phyloP scores from a whole-genome alignment of 768 basidiomycete species.

The Podaxis rugospora region DNA sequence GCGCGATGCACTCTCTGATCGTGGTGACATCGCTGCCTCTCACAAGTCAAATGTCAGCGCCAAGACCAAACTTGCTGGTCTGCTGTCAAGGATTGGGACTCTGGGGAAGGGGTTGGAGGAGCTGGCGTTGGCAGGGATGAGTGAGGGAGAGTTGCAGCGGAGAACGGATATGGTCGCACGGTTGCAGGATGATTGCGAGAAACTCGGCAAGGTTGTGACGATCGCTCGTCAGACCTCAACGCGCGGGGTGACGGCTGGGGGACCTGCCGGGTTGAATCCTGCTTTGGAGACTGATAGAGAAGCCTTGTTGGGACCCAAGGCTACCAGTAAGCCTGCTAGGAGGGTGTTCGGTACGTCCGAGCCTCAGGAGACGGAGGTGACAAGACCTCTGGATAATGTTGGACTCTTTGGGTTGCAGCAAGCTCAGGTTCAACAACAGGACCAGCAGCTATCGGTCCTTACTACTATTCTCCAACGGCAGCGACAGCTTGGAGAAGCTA shows the following conservation, averaged over 20 bases:
- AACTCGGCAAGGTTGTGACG: slow-evolving; percentile 80
- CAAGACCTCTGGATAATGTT: slow-evolving; percentile 81
- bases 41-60: slow-evolving; percentile 81
- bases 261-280: slow-evolving; percentile 28
- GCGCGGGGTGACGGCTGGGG: slow-evolving; percentile 17
- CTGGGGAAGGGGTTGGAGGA: slow-evolving; percentile 67
- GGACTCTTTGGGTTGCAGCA: slow-evolving; percentile 80
- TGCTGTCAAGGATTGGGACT: slow-evolving; percentile 67
- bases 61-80: slow-evolving; percentile 77
- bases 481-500: slow-evolving; percentile 81
- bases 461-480: slow-evolving; percentile 82
- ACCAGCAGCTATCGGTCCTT: slow-evolving; percentile 73
- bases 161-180: slow-evolving; percentile 86
- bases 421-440: slow-evolving; percentile 79
- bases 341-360: slow-evolving; percentile 74
- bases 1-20: slow-evolving; percentile 78
- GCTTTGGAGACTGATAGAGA: slow-evolving; percentile 58
- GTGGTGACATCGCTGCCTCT: slow-evolving; percentile 67
- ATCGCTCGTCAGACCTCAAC: slow-evolving; percentile 57
- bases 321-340: slow-evolving; percentile 43
- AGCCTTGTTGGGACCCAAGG: slow-evolving; percentile 50
- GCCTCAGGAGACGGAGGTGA: slow-evolving; percentile 74
- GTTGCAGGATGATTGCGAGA: slow-evolving; percentile 88
- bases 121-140: slow-evolving; percentile 68
- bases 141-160: slow-evolving; percentile 88